Base-by-base conservation (phyloP, 768 basidiomycete genomes). In the Auriscalpium vulgare region DNA sequence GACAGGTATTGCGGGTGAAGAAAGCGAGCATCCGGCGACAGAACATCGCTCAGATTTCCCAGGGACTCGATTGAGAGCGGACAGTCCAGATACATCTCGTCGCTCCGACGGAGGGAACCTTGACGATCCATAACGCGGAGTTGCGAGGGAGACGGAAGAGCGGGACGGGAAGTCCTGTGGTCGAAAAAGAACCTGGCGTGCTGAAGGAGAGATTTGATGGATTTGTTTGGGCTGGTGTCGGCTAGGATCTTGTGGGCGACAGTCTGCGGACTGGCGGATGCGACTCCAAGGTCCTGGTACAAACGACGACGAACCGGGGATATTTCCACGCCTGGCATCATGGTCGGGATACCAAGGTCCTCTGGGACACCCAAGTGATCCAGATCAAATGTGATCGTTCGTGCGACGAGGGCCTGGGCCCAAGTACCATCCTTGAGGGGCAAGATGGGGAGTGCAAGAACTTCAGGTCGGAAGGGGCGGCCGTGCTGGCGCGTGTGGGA, bases 181-280 rank as follows among this genome's bases (percentile, higher is more conserved):
- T 59, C 59, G 36, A 60, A 60, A 53, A 60, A 60, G 50, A 60
- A 60, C 35, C 57, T 44, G 3, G 59, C 59, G 16, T 60, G 53
- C 16, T 29, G 8, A 19, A 60, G 10, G 8, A 53, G 53, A 8
- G 44, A 35, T 9, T 36, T 17, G n/a, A 60, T 40, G 29, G 7
- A 37, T 4, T 50, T 53, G 29, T 29, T 29, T 7, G 53, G 59
- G 19, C 44, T 54, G 16, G 21, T 10, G 8, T 38, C 45, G 1
- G 17, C n/a, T 5, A 60, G 51, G n/a, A 60, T 60, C 40, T 44
- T 60, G 2, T 4, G 43, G 10, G 59, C 59, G n/a, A 60, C 59
- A 10, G 17, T 1, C 14, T 44, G 53, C 4, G 57, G 59, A 23
- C 54, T 44, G 8, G 57, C 48, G 9, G 19, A 49, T 44, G 23